Conservation (phyloP, 2,329 filamentous ascomycete species). For the Apiospora sp. region DNA sequence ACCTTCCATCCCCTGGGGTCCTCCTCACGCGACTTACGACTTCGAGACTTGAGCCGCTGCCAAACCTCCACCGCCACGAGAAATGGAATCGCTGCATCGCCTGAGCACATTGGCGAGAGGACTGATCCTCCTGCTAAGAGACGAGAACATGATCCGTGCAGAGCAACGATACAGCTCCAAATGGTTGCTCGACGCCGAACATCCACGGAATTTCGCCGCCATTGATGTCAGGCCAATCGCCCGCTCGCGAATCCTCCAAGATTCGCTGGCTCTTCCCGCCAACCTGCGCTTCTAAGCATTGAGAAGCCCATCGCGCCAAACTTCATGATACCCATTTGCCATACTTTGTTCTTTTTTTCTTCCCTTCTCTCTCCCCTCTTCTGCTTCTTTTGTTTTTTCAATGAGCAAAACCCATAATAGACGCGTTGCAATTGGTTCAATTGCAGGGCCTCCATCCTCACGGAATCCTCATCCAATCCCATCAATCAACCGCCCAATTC, state of each 20-base stretch:
- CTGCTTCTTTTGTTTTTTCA: background rate
- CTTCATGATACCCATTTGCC: background rate
- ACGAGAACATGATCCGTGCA: background rate
- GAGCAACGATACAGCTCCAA: background rate
- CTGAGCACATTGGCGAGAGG: background rate
- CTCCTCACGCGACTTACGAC: background rate
- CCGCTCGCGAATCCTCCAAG: background rate
- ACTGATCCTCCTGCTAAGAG: background rate
- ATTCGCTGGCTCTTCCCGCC: background rate
- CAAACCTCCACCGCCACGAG: background rate
- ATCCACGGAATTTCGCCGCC: background rate
- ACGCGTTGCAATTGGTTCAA: background rate
- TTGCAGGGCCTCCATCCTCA: background rate
- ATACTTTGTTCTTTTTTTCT: background rate
- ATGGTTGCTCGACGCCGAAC: background rate
- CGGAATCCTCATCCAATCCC: background rate
- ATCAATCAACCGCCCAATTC: background rate
- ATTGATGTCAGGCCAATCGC: background rate
- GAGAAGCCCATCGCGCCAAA: background rate
- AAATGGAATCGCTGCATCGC: conserved; percentile 1
- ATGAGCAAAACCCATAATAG: background rate
- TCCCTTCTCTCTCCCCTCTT: background rate
- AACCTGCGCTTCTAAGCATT: background rate
- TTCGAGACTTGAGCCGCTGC: background rate
- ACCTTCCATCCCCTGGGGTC: background rate